Percentiles rank a stretch among this genome's conserved stretches.
Conservation (phyloP, 495 filamentous ascomycete species). For the Hypomontagnella monticulosa region DNA sequence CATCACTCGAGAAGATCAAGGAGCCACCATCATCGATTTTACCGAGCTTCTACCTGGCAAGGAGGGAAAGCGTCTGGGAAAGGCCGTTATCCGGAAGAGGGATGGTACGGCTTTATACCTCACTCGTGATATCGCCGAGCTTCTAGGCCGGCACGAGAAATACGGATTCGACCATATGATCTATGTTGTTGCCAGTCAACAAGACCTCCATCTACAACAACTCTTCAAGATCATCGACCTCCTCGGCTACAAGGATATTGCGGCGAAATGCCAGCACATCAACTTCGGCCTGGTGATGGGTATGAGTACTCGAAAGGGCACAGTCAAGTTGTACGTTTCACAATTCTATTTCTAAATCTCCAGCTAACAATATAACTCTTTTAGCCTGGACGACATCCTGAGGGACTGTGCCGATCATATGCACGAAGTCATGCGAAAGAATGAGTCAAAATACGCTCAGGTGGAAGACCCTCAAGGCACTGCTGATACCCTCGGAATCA, state of each 20-base stretch:
- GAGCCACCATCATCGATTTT: constrained; percentile 90
- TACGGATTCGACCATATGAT: constrained; percentile 77
- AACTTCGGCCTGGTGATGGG: constrained; percentile 70
- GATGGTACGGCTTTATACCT: constrained; percentile 72
- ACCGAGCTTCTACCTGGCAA: constrained; percentile 73
- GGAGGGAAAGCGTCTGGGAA: constrained; percentile 65
- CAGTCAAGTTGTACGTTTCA: constrained; percentile 49
- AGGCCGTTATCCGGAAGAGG: constrained; percentile 66
- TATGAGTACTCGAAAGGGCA: constrained; percentile 71
- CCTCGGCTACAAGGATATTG: constrained; percentile 67
- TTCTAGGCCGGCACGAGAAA: constrained; percentile 66
- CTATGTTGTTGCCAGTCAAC: constrained; percentile 69
- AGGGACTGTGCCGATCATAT: constrained; percentile 69
- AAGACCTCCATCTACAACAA: constrained; percentile 70
- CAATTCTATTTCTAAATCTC: not conserved
- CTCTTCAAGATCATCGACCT: constrained; percentile 72
- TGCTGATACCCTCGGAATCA: constrained; percentile 69
- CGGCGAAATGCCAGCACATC: constrained; percentile 66
- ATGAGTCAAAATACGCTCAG: constrained; percentile 67
- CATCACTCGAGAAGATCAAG: constrained; percentile 83
- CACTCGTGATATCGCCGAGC: constrained; percentile 72
- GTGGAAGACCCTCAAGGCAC: constrained; percentile 64
- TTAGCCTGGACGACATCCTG: constrained; percentile 70
- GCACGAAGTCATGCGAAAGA: constrained; percentile 72
- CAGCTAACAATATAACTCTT: constrained; percentile 43